Percentiles rank a stretch among this genome's conserved stretches.
Evolutionary conservation across 108 stramenopile genomes (phyloP).

Genomic region (Fragilaria crotonensis): DNA sequence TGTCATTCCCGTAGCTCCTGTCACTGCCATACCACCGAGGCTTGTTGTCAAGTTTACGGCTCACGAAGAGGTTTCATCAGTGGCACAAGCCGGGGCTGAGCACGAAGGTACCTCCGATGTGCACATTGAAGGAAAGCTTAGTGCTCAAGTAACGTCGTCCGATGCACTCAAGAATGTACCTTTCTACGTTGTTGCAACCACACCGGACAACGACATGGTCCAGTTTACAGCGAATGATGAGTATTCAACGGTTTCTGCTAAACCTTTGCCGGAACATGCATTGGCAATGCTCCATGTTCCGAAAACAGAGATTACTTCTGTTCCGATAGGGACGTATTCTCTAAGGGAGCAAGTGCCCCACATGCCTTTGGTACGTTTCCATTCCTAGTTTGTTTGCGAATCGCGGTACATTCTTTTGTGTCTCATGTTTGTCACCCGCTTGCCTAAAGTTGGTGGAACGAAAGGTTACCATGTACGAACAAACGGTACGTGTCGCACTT

Average conservation of each 20-base stretch:
- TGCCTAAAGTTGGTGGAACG: slow-evolving; percentile 42
- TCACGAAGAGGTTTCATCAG: slow-evolving; percentile 58
- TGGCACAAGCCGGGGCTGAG: slow-evolving; percentile 16
- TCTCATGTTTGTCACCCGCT: background rate
- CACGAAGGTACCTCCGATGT: slow-evolving; percentile 35
- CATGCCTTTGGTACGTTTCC: slow-evolving; percentile 47
- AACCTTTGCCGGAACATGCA: background rate
- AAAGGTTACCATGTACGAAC: slow-evolving; percentile 44
- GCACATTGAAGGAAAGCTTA: slow-evolving; percentile 46
- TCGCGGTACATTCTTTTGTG: slow-evolving; percentile 3
- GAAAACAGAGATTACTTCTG: slow-evolving; percentile 34
- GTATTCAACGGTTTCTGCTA: background rate
- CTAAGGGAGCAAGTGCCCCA: slow-evolving; percentile 34
- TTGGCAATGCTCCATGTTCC: slow-evolving; percentile 22
- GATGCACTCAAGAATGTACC: background rate
- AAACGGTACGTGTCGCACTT: slow-evolving; percentile 41
- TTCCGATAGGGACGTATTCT: slow-evolving; percentile 32
- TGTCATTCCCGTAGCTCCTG: background rate
- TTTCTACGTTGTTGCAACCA: background rate
- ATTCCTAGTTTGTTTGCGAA: background rate
- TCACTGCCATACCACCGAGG: slow-evolving; percentile 30
- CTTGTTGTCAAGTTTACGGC: slow-evolving; percentile 38
- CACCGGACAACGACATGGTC: background rate
- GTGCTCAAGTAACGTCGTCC: slow-evolving; percentile 49
- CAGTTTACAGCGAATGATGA: background rate